Evolutionary conservation across 306 rosid genomes (phyloP), one percentile per base, ranked within the genome.

Genomic region (Cicer arietinum): DNA sequence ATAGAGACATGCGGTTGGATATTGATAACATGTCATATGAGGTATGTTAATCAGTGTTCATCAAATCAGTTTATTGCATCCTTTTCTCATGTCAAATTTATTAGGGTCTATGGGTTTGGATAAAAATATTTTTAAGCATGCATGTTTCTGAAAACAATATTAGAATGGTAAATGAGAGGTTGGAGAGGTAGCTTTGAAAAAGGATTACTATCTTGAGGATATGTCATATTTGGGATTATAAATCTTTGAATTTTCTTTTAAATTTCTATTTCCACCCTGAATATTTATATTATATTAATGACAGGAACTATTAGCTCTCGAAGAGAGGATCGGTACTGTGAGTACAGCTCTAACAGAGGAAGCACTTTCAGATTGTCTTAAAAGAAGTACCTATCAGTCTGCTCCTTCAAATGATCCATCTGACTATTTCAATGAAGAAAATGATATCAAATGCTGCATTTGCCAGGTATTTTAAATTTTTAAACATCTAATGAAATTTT

Each of bases 21-120:
- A 88, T 91, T 64, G 98, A 93, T 83, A 82, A 88, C 89, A 91
- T 93, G 98, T 81, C 98, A 78, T 93, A 93, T 16, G 98, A 93
- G 98, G 97, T 93, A 67, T 57, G 89, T 45, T 61, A 39, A 60
- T 77, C 44, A 47, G 52, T 20, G 30, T 47, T 67, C 82, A 47
- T 16, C 35, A 58, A 6, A 72, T 79, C 30, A 47, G 69, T 73
- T 69, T 60, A 8, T 69, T 42, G 40, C 42, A 84, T 71, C 25
- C 12, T 71, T 48, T 53, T 65, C 6, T 74, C 63, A 9, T 76
- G 10, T 48, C 39, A 60, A 58, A 48, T 11, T 64, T 30, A 43
- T 39, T 30, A 14, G 77, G 58, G 48, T 51, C 39, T 67, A 37
- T 22, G 57, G 9, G 41, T 44, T 73, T 73, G 63, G 68, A 56